Evolutionary conservation across 352 stramenopile species (phyloP), one percentile per base, ranked within the genome.

Genomic region (Plasmopara viticola): DNA sequence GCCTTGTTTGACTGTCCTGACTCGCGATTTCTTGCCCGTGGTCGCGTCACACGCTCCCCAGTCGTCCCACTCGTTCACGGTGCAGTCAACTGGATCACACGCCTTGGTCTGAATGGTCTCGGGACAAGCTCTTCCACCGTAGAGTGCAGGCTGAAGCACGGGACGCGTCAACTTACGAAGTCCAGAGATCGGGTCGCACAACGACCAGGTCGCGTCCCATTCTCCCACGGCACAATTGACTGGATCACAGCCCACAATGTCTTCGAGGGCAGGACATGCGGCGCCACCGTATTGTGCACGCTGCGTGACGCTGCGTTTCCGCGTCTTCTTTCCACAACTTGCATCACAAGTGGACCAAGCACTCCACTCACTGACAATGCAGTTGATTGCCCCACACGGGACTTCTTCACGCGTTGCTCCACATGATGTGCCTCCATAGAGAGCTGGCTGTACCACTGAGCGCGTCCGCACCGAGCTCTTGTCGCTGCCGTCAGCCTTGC

Each of bases 1-100:
- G 1, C 48, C 3, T 35, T 72, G 72, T 8, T 67, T 52, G 34
- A 89, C 66, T 3, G 6, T 44, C 5, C 75, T 67, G 0, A 54
- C 62, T 6, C 70, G 66, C 0, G 66, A 64, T 48, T 86, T 85
- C 20, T 66, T 68, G 0, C 58, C 53, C 3, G 38, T 60, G 18
- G 35, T 40, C 0, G 56, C 9, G 17, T 79, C 56, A 45, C 72
- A 83, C 0, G 28, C 18, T 2, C 46, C 42, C 64, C 61, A 83
- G 0, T 31, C 14, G 0, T 51, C 44, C 71, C 71, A 85, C 0
- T 70, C 69, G 17, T 70, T 58, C 5, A 68, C 47, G 0, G 42
- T 55, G 33, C 78, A 88, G 31, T 86, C 72, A 0, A 85, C 74
- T 0, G 74, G 72, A 6, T 82, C 66, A 20, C 78, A 86, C 14